Evolutionary conservation across 345 rosid species (phyloP), one percentile per base, ranked within the genome.

Genomic region (Boechera stricta): DNA sequence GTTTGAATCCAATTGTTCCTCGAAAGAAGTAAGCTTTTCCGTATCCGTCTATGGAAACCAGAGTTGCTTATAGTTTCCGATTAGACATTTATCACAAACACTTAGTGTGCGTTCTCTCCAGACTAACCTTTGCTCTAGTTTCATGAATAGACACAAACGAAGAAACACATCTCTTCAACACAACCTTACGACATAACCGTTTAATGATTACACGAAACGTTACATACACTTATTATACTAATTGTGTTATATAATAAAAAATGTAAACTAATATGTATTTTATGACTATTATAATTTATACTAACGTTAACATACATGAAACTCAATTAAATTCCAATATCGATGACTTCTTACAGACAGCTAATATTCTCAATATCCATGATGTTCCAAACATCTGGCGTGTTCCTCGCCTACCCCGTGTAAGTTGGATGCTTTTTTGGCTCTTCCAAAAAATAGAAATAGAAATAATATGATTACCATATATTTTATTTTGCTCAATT

Each of bases 331-430:
- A 21, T 21, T 21, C 1, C 21, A 21, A 21, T 71, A 35, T 72
- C 35, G 61, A 53, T 63, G 42, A 47, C 63, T 58, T 73, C 13
- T 69, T 63, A 10, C 91, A 95, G 99, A 79, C 82, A 72, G 90
- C 87, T 71, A 89, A 92, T 79, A 89, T 95, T 73, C 89, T 95
- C 64, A 92, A 89, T 81, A 82, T 95, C 44, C 89, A 86, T 76
- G 99, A 95, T 70, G 99, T 95, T 82, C 94, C 99, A 71, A 95
- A 92, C 86, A 91, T 95, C 77, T 92, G 98, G 98, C 96, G 92
- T 71, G 69, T 95, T 87, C 99, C 99, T 76, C 86, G 89, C 32
- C 78, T 95, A 52, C 88, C 91, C 53, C 83, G 89, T 79, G 99
- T 95, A 83, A 80, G 91, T 85, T 73, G 51, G 36, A 7, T 72